Base-by-base conservation (phyloP, 306 rosid genomes). In the Begonia fuchsioides region DNA sequence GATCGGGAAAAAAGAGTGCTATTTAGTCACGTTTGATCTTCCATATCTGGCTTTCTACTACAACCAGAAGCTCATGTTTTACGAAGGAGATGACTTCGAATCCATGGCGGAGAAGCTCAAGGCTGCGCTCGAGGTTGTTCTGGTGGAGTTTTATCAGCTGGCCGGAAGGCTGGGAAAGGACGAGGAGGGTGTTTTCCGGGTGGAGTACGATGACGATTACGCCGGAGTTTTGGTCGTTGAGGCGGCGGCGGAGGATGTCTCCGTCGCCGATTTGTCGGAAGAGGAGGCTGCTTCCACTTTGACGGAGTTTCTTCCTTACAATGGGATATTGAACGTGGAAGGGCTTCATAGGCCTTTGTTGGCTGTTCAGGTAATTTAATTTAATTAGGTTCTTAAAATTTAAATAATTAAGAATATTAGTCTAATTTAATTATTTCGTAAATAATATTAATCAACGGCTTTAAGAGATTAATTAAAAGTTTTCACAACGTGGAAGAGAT, bases 31-130 rank as follows among this genome's bases (percentile, higher is more conserved):
- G 15, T 90, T 85, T 64, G 98, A 90, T 48, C 81, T 85, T 10
- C 98, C 98, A 1, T 90, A 90, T 49, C 47, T 90, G 10, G 98
- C 98, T 11, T 90, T 90, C 40, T 90, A 81, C 77, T 90, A 90
- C 73, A 90, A 90, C 79, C 98, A 90, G 47, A 90, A 90, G 78
- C 50, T 90, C 5, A 41, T 90, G 9, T 64, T 90, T 16, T 90
- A 81, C 81, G 73, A 68, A 35, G 95, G 83, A 1, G 64, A 18
- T 0, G 78, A 71, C 49, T 84, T 59, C 53, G 84, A 70, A 11
- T 74, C 59, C 12, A 67, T 61, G 68, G 98, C 81, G 7, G 62
- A 66, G 68, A 90, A 75, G 39, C 50, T 90, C 11, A 90, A 90
- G 47, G 70, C 75, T n/a, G 86, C 95, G 12, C 73, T 90, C 0